Base-by-base conservation (phyloP, 2,329 filamentous ascomycete species). In the Alternaria panax region DNA sequence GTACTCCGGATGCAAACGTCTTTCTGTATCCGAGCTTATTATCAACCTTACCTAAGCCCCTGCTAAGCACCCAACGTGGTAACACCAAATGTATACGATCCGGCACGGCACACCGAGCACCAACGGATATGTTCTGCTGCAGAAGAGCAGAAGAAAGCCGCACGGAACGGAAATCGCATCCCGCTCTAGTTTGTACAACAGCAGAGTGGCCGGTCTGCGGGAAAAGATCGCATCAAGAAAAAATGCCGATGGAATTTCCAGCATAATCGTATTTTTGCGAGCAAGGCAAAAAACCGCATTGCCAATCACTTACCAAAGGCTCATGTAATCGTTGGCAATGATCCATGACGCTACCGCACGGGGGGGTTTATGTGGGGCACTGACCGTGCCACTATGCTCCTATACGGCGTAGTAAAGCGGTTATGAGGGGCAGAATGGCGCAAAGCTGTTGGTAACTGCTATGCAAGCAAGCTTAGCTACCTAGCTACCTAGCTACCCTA, bases 11-110 rank as follows among this genome's bases (percentile, higher is more conserved):
- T 34, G n/a, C 30, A 27, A 16, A 36, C 30, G 20, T 51, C 38
- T 62, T 55, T 22, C 60, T 43, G 57, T 40, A 45, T 32, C 51
- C 48, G 30, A 57, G 56, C 54, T 61, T 58, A 42, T 61, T 58
- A 42, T 38, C 57, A 42, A 52, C 11, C 38, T 24, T 36, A 22
- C 34, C 36, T 22, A 40, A 40, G 36, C 16, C 36, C 2, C 8
- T 12, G 36, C 36, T 14, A 40, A 22, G 12, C 11, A 34, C 12
- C 7, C 30, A 16, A 34, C 12, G 30, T 7, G 36, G 36, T 20
- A 25, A 16, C 3, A 34, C 11, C 14, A 36, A 25, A 5, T 30
- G n/a, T 20, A 18, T n/a, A 41, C 20, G 14, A 38, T 8, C 34
- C 11, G 34, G 34, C 30, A 34, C 30, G 12, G 34, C 7, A 7